Percentiles rank a stretch among this genome's conserved stretches.
These are phyloP conservation scores for Zancudomyces culisetae DNA, from an alignment of 371 early-diverging fungal species.

Conservation along the genomic window DNA sequence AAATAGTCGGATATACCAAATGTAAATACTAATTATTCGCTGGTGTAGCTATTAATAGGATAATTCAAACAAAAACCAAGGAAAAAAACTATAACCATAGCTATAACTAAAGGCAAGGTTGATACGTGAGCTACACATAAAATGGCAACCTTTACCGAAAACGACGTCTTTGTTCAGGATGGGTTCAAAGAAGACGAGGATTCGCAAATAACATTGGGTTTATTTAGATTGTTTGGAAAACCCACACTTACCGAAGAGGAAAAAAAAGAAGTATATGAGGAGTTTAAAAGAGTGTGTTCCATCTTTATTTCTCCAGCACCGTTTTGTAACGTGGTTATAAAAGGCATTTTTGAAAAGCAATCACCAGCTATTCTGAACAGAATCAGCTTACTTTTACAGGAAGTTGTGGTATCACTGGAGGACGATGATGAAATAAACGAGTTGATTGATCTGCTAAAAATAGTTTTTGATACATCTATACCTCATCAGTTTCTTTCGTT, in stretches of 20 bases:
- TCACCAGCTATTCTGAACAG: not conserved
- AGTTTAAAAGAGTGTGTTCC: not conserved
- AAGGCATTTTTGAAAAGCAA: not conserved
- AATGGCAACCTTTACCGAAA: too few relatives aligned
- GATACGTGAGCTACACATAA: too few relatives aligned
- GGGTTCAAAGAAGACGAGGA: too few relatives aligned
- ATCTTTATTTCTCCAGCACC: not conserved
- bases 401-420: not conserved
- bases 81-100: too few relatives aligned
- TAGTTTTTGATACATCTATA: not conserved
- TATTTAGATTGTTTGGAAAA: not conserved
- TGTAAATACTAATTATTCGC: too few relatives aligned
- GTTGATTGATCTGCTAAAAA: not conserved
- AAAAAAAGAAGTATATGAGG: not conserved
- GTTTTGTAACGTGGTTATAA: not conserved
- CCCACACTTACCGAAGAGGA: not conserved
- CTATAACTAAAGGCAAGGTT: too few relatives aligned
- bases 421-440: not conserved
- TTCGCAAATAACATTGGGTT: too few relatives aligned
- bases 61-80: too few relatives aligned
- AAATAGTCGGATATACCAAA: too few relatives aligned
- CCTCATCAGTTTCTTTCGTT: not conserved
- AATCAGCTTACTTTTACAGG: not conserved
- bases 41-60: too few relatives aligned
- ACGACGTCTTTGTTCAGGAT: too few relatives aligned